Evolutionary conservation across 257 asterid species (phyloP).

Genomic region (Solanum megistacrolobum): DNA sequence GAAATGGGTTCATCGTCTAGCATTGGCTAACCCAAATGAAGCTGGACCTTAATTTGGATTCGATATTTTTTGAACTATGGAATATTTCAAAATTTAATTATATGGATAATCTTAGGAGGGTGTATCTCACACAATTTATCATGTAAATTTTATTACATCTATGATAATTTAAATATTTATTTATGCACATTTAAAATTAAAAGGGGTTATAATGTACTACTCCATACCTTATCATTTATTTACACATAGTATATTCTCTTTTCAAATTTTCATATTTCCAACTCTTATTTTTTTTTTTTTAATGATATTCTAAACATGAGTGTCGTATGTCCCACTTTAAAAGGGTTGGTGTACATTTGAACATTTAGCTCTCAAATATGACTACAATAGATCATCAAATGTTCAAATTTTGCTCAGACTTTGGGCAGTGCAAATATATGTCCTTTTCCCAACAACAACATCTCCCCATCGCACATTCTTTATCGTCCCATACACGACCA

Average conservation of each 20-base stretch:
- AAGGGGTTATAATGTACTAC: too few relatives aligned
- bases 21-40: not conserved
- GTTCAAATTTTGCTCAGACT: conserved; percentile 19
- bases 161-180: too few relatives aligned
- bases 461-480: not conserved
- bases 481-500: not conserved
- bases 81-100: not conserved
- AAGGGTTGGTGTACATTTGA: not conserved
- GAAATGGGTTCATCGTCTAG: not conserved
- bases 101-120: too few relatives aligned
- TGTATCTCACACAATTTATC: too few relatives aligned
- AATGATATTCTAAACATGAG: not conserved
- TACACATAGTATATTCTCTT: not conserved
- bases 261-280: not conserved
- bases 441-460: conserved; percentile 19
- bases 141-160: too few relatives aligned
- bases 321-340: not conserved
- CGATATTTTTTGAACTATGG: not conserved
- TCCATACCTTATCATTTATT: too few relatives aligned
- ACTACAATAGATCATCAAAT: not conserved
- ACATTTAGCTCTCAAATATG: not conserved
- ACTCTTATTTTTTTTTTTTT: not conserved
- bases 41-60: not conserved
- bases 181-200: too few relatives aligned
- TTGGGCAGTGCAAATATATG: conserved; percentile 47